Evolutionary conservation across 2,329 filamentous ascomycete genomes (phyloP).

Genomic region (Sordariomycetes sp.): DNA sequence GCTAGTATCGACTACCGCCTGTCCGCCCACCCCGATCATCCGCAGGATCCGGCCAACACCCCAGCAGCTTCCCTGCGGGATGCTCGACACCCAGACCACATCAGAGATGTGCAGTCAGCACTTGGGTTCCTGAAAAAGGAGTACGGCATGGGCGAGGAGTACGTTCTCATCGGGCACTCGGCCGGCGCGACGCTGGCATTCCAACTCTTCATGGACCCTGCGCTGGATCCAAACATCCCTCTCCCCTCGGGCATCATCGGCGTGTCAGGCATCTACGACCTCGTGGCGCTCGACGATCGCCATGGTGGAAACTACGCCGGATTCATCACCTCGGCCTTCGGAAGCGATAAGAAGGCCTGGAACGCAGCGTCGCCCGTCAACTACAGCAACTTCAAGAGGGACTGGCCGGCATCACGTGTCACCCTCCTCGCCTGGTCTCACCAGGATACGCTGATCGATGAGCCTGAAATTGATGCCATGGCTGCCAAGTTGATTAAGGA

Average conservation of each 20-base stretch:
- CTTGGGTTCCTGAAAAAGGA: slow-evolving; percentile 36
- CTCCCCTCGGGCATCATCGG: slow-evolving; percentile 47
- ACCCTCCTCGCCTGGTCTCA: slow-evolving; percentile 34
- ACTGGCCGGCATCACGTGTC: slow-evolving; percentile 23
- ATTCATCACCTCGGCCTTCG: slow-evolving; percentile 55
- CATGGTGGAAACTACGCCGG: slow-evolving; percentile 40
- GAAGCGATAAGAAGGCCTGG: slow-evolving; percentile 40
- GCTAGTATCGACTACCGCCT: slow-evolving; percentile 57
- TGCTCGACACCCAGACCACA: slow-evolving; percentile 49
- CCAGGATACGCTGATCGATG: slow-evolving; percentile 41
- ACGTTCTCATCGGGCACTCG: slow-evolving; percentile 53
- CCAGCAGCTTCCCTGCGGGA: slow-evolving; percentile 23
- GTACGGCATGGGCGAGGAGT: slow-evolving; percentile 36
- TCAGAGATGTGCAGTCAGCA: slow-evolving; percentile 45
- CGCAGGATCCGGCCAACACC: slow-evolving; percentile 20
- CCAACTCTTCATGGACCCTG: slow-evolving; percentile 44
- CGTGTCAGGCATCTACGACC: slow-evolving; percentile 58
- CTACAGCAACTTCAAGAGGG: slow-evolving; percentile 30
- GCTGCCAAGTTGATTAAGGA: slow-evolving; percentile 30
- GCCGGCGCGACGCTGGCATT: slow-evolving; percentile 55
- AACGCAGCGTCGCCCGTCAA: slow-evolving; percentile 42
- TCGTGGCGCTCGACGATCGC: slow-evolving; percentile 41
- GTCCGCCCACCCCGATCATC: slow-evolving; percentile 38
- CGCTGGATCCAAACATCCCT: slow-evolving; percentile 13
- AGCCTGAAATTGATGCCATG: slow-evolving; percentile 51